Percentiles rank a stretch among this genome's conserved stretches.
Evolutionary conservation across 306 rosid genomes (phyloP).

Genomic region (Ceratonia siliqua): DNA sequence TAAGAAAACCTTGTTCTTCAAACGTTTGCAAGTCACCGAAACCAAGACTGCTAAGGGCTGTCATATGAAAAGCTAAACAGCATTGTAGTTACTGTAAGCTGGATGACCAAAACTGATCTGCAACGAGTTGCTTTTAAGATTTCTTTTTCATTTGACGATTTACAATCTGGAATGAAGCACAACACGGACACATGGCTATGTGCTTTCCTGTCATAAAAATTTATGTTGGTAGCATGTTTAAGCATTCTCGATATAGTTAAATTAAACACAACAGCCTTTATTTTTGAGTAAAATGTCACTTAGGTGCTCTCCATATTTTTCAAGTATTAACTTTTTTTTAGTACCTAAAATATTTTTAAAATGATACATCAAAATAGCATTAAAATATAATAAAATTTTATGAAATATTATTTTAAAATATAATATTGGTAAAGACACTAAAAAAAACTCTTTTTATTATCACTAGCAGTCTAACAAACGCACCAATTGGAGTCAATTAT

Average conservation of each 20-base stretch:
- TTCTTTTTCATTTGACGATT: neutral
- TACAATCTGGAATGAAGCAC: neutral
- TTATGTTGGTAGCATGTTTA: neutral
- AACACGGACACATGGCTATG: constrained; percentile 1
- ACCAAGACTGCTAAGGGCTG: neutral
- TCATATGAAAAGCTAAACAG: neutral
- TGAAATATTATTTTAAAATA: no score
- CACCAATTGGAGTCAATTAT: neutral
- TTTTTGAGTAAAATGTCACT: no score
- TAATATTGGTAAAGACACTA: no score
- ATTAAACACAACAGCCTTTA: neutral
- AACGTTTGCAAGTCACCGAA: neutral
- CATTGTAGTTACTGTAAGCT: neutral
- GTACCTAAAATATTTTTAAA: no score
- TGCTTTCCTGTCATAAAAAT: neutral
- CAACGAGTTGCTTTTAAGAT: neutral
- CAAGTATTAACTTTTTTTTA: no score
- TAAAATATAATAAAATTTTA: no score
- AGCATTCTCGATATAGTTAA: neutral
- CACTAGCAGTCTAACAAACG: no score
- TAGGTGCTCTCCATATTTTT: no score
- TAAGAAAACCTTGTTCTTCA: neutral
- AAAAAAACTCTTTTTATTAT: no score
- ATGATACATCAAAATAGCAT: no score
- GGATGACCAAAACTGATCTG: neutral